Base-by-base conservation (phyloP, 2,329 filamentous ascomycete species). In the Graphiopsis chlorocephala region DNA sequence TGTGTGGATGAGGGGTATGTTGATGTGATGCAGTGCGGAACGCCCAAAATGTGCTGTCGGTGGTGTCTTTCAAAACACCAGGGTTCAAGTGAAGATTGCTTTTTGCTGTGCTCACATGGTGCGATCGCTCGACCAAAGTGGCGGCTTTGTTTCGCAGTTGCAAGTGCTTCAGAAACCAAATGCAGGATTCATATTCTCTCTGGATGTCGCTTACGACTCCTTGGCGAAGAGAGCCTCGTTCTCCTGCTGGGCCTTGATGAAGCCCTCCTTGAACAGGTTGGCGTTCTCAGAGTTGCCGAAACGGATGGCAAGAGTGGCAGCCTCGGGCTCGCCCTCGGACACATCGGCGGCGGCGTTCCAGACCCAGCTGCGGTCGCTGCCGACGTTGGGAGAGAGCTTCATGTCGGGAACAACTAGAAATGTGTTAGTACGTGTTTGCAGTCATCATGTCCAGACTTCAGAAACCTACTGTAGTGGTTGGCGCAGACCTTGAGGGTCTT, bases 401-500 rank as follows among this genome's bases (percentile, higher is more conserved):
- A 99, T 98, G 81, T 97, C 94, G 68, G 94, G 94, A 67, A 96
- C 92, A 76, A 99, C 93, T 96, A 63, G 42, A 64, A 25, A 58
- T 4, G 6, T 28, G 53, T 72, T 65, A 71, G 68, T 53, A 11
- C 66, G 74, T 61, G 77, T 68, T 60, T 72, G 47, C 59, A 50
- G 25, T 26, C 50, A 38, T n/a, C 2, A 48, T 26, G 10, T 33
- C 2, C 4, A 35, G 38, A 57, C 58, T 11, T 38, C 26, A 12
- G 45, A 35, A 52, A 83, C 90, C 75, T 89, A 97, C 93, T 90
- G 83, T 99, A 99, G 86, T 99, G 95, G 86, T 99, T 99, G 78
- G 95, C 95, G 89, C 95, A 99, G 82, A 99, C 95, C 87, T 99
- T 99, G 83, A 98, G 88, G 67, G 95, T 99, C 92, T 98, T 98